Base-by-base conservation (phyloP, 352 stramenopile genomes). In the Phytophthora crassamura region DNA sequence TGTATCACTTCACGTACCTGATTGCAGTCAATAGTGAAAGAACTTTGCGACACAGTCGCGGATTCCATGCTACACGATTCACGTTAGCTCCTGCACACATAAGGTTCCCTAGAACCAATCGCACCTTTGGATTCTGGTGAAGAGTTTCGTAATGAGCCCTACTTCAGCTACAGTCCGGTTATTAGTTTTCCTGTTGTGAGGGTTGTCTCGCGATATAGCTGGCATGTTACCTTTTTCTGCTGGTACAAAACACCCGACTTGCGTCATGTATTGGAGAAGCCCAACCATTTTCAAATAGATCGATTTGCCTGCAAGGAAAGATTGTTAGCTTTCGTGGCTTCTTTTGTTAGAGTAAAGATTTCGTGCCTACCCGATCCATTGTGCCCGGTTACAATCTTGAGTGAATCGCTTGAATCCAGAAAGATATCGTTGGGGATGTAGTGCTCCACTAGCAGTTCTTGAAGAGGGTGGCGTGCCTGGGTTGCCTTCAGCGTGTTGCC, bases 11-110 rank as follows among this genome's bases (percentile, higher is more conserved):
- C 11, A 35, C 4, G 12, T 62, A 95, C 88, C 75, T 96, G 88
- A 25, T 83, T 91, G 67, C 85, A 95, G 65, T 96, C 88, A 34
- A 96, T 95, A 7, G 88, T 95, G 49, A 96, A 96, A 6, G 88
- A 94, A 54, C 86, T 95, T 42, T 95, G 86, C 3, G 82, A 87
- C 12, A 91, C 70, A 32, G 73, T 80, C 7, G 75, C 79, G 25
- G 85, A 92, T 65, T 96, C 88, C 66, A 95, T 79, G 58, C 88
- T 94, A 32, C 28, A 49, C 18, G 18, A 20, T 4, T 42, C 16
- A 41, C 20, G 5, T 78, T 18, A 74, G 52, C 15, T 15, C 1
- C 4, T 41, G 34, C n/a, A 34, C 41, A 9, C 16, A 41, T 46
- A n/a, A 18, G 48, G 4, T 43, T 34, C 11, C 49, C 5, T 30